These are phyloP conservation scores for Geotrichum europaeum DNA, from an alignment of 1,139 yeast genomes.

Conservation along the genomic window DNA sequence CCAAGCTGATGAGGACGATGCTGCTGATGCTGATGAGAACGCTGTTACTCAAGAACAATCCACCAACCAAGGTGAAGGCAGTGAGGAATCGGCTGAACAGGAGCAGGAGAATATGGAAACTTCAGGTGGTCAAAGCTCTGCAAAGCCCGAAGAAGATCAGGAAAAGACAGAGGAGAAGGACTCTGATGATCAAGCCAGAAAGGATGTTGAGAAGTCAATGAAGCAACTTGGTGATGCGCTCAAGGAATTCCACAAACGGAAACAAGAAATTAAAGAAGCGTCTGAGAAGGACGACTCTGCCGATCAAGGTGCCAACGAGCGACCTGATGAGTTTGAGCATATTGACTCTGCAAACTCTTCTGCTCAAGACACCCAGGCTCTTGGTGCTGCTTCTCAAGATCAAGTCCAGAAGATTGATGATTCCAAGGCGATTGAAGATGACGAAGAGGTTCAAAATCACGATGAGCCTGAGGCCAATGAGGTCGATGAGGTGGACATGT, in stretches of 20 bases:
- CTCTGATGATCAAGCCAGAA: conserved; percentile 54
- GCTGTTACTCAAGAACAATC: conserved; percentile 62
- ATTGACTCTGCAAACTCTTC: conserved; percentile 72
- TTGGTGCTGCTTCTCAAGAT: conserved; percentile 83
- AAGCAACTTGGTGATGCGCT: conserved; percentile 85
- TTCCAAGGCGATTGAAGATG: conserved; percentile 71
- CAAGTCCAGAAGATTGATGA: conserved; percentile 75
- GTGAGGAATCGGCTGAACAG: conserved; percentile 59
- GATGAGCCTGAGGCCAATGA: conserved; percentile 22
- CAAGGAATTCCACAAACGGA: conserved; percentile 86
- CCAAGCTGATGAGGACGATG: conserved; percentile 46
- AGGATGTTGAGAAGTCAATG: conserved; percentile 72
- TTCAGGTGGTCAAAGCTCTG: conserved; percentile 24
- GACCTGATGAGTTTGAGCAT: conserved; percentile 89
- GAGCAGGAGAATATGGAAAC: conserved; percentile 43
- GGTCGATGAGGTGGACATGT: conserved; percentile 20
- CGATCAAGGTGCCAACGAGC: conserved; percentile 41
- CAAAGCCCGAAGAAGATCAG: conserved; percentile 24
- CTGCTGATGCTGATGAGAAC: conserved; percentile 29
- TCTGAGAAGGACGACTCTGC: conserved; percentile 43
- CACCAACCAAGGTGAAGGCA: conserved; percentile 72
- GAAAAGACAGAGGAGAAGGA: conserved; percentile 24
- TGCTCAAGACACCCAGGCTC: conserved; percentile 76
- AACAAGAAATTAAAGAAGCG: conserved; percentile 65
- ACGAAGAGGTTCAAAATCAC: conserved; percentile 32